phyloP scores from a whole-genome alignment of 2,329 filamentous ascomycete species.

The Pochonia chlamydosporia region DNA sequence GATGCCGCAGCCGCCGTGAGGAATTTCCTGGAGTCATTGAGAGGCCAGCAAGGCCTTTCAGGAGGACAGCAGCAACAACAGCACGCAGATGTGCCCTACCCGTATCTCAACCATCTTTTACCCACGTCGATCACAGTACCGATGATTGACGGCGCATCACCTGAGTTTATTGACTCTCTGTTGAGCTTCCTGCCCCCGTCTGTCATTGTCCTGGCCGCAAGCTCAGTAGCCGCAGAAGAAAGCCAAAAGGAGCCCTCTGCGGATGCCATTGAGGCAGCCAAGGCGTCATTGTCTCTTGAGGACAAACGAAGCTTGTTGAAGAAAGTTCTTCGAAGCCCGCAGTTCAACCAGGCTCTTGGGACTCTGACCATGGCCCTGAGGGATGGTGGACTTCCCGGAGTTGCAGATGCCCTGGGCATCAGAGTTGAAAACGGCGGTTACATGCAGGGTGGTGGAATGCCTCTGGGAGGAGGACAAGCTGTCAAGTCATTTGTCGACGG shows the following conservation, averaged over 20 bases:
- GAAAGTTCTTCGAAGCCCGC: constrained; percentile 80
- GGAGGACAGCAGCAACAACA: constrained; percentile 29
- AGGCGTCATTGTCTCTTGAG: constrained; percentile 63
- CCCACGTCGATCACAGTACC: constrained; percentile 72
- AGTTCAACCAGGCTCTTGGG: constrained; percentile 80
- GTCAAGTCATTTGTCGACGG: constrained; percentile 89
- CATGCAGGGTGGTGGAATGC: constrained; percentile 70
- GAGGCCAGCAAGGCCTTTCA: constrained; percentile 43
- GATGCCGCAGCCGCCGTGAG: constrained; percentile 77
- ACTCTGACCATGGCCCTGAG: constrained; percentile 83
- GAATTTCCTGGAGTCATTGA: constrained; percentile 81
- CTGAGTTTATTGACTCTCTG: constrained; percentile 65
- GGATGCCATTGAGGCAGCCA: constrained; percentile 64
- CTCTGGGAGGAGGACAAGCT: constrained; percentile 80
- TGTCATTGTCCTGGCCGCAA: constrained; percentile 70
- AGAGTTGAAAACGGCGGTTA: constrained; percentile 81
- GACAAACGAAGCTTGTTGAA: constrained; percentile 79
- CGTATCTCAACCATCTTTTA: constrained; percentile 81
- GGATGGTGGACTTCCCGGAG: constrained; percentile 84
- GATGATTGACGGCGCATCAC: constrained; percentile 60
- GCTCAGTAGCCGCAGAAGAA: constrained; percentile 48
- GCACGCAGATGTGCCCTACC: constrained; percentile 57
- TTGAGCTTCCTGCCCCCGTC: constrained; percentile 73
- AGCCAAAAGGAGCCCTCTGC: constrained; percentile 60
- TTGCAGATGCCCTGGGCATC: constrained; percentile 79